Base-by-base conservation (phyloP, 768 basidiomycete genomes). In the Lenzites betulinus region DNA sequence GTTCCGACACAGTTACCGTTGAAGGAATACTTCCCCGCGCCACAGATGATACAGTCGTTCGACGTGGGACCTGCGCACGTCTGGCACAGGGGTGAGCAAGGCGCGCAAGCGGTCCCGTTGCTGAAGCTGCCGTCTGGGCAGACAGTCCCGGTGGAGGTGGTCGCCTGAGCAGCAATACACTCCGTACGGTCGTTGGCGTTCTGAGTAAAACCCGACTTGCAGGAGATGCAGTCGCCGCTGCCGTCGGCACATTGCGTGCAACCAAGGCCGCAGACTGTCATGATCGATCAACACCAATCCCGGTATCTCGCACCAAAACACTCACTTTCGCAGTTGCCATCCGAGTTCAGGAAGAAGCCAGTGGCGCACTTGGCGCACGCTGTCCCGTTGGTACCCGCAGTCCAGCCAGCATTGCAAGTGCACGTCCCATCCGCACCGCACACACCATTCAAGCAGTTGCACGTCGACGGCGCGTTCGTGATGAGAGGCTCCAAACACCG, bases 401-500 rank as follows among this genome's bases (percentile, higher is more conserved):
- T 83, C 88, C 89, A 95, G 0, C 93, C 93, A 0, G 85, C 70
- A 65, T 87, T 87, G 70, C 93, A 95, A 4, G 81, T 73, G 67
- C 93, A 94, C 62, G 88, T 83, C 0, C 89, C 87, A 57, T 82
- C 81, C 0, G 81, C 64, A 1, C 81, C 81, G 72, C 93, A 96
- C 46, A 83, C 72, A 2, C 93, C 93, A 66, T 95, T 95, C 51
- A 87, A 63, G 68, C 93, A 96, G 67, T 92, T 89, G 74, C 93
- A 96, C 1, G 80, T 81, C 36, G 83, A 80, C 2, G 89, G 83
- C 2, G 79, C 75, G 64, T 86, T 83, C 36, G 73, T 69, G 28
- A 83, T 75, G 0, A 74, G 67, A 3, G 82, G 72, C 11, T 75
- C 71, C 58, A 91, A 78, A 70, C 94, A 96, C 43, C 78, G 77